These are phyloP conservation scores for Talaromyces sp. DNA, from an alignment of 2,329 filamentous ascomycete species.

Conservation along the genomic window DNA sequence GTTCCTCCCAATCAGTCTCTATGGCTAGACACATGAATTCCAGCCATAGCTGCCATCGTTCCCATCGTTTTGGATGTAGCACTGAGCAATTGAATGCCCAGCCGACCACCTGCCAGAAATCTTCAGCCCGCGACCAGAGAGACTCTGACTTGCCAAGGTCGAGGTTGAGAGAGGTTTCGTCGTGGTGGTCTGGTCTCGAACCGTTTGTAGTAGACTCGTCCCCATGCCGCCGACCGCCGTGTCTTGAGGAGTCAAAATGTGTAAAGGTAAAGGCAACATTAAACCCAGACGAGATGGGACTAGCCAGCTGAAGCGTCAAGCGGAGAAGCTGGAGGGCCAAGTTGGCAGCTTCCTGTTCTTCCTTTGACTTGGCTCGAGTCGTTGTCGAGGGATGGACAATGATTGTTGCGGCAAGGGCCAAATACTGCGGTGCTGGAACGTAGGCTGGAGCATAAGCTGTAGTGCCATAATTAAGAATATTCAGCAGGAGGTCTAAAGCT, in stretches of 20 bases:
- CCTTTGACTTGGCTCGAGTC: constrained; percentile 60
- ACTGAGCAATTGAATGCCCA: constrained; percentile 93
- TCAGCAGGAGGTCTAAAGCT: constrained; percentile 60
- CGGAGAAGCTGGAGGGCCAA: constrained; percentile 67
- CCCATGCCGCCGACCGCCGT: constrained; percentile 23
- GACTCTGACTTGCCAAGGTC: constrained; percentile 61
- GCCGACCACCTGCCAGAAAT: constrained; percentile 84
- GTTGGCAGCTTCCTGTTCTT: constrained; percentile 60
- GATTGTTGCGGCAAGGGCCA: constrained; percentile 76
- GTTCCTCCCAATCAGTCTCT: constrained; percentile 40
- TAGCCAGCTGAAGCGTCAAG: constrained; percentile 60
- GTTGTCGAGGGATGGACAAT: constrained; percentile 76
- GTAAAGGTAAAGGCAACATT: constrained; percentile 68
- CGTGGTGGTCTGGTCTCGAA: constrained; percentile 30
- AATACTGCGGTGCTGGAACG: constrained; percentile 65
- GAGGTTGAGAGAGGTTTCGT: constrained; percentile 52
- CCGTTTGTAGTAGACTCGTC: constrained; percentile 16
- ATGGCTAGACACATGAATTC: constrained; percentile 58
- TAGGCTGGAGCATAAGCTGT: constrained; percentile 47
- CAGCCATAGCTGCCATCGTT: constrained; percentile 75
- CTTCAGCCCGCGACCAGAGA: constrained; percentile 70
- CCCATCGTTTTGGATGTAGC: constrained; percentile 69
- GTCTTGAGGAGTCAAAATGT: constrained; percentile 30
- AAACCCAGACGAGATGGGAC: constrained; percentile 66
- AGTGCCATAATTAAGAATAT: constrained; percentile 29